Conservation (phyloP, 176 grass and related monocot species). For the Bromus sterilis region DNA sequence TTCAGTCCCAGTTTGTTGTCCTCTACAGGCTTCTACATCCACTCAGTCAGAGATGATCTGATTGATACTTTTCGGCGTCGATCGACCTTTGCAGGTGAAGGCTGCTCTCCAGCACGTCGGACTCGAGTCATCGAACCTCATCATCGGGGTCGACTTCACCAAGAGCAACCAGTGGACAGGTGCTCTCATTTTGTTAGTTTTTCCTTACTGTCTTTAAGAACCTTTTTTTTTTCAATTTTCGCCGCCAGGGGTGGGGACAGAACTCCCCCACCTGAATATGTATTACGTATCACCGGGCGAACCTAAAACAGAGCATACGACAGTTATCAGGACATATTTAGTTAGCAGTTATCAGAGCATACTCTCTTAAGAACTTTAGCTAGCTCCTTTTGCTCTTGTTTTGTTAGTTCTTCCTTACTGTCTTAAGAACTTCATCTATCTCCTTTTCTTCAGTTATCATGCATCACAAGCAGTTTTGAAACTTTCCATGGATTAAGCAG, state of each 20-base stretch:
- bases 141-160: constrained; percentile 58
- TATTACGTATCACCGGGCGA: too few relatives aligned
- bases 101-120: constrained; percentile 8
- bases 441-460: background rate
- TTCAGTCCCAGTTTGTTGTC: background rate
- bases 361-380: too few relatives aligned
- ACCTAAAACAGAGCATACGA: too few relatives aligned
- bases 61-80: background rate
- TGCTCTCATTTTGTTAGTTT: background rate
- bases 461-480: background rate
- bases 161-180: constrained; percentile 63
- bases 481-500: background rate
- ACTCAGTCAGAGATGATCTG: background rate
- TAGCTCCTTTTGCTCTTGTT: too few relatives aligned
- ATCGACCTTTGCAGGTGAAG: constrained; percentile 8
- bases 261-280: too few relatives aligned
- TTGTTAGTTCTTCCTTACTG: too few relatives aligned
- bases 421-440: too few relatives aligned
- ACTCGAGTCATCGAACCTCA: constrained; percentile 49
- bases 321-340: too few relatives aligned
- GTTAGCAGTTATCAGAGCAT: too few relatives aligned
- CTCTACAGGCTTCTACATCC: background rate
- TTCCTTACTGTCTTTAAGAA: background rate
- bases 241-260: too few relatives aligned
- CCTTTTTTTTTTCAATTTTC: too few relatives aligned